Conservation (phyloP, 2,329 filamentous ascomycete genomes). For the Nemania serpens region DNA sequence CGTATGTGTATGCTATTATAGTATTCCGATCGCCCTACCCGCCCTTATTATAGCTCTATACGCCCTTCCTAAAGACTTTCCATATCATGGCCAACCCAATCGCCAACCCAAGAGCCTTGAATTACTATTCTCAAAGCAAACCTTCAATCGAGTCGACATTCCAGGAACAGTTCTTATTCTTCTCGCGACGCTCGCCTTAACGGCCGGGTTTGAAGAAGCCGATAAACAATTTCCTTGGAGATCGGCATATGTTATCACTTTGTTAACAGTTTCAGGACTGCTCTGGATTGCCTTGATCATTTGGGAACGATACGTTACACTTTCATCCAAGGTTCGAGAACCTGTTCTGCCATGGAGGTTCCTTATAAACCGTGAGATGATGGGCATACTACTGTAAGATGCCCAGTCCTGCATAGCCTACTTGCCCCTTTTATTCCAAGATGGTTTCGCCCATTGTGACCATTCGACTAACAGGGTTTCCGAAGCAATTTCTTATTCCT, state of each 20-base stretch:
- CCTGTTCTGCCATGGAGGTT: slow-evolving; percentile 35
- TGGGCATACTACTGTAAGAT: slow-evolving; percentile 28
- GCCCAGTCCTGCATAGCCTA: neutral
- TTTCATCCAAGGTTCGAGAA: neutral
- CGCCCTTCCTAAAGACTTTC: slow-evolving; percentile 16
- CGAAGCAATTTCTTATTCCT: neutral
- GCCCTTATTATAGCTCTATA: slow-evolving; percentile 1
- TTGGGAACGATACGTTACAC: neutral
- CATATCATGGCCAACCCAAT: slow-evolving; percentile 7
- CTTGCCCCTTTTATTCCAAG: too few relatives aligned
- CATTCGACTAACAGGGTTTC: neutral
- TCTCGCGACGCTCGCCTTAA: neutral
- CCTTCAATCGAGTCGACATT: slow-evolving; percentile 6
- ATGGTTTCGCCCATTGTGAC: too few relatives aligned
- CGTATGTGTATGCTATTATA: neutral
- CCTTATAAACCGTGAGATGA: slow-evolving; percentile 24
- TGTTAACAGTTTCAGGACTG: slow-evolving; percentile 8
- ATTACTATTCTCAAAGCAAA: neutral
- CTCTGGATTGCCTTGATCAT: neutral
- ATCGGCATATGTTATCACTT: slow-evolving; percentile 27
- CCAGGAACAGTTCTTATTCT: slow-evolving; percentile 10
- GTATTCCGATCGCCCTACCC: slow-evolving; percentile 8
- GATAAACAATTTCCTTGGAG: slow-evolving; percentile 22
- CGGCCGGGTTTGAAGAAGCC: slow-evolving; percentile 22
- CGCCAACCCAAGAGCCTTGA: neutral